phyloP scores from a whole-genome alignment of 1,284 basidiomycete genomes.

The Coniophora puteana region DNA sequence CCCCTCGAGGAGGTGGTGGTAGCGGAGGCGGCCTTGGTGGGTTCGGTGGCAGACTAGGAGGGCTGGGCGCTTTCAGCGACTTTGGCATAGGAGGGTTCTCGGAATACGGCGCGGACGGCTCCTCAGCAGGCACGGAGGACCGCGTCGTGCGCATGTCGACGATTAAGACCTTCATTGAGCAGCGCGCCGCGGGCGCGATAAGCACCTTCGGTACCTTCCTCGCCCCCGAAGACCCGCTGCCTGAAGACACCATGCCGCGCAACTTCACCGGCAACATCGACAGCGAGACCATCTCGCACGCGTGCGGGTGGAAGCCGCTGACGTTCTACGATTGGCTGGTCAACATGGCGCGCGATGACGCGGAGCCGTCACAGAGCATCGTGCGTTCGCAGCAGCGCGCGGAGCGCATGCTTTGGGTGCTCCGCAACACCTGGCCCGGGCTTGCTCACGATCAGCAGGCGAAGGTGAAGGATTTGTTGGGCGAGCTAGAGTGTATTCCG shows the following conservation, averaged over 20 bases:
- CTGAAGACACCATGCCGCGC: conserved; percentile 35
- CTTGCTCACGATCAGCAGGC: conserved; percentile 52
- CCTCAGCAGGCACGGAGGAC: too few relatives aligned
- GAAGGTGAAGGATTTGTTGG: conserved; percentile 54
- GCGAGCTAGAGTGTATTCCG: conserved; percentile 74
- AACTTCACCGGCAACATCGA: conserved; percentile 59
- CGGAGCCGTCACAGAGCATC: conserved; percentile 59
- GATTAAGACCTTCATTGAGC: too few relatives aligned
- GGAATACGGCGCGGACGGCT: neutral
- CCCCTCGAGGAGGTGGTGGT: too few relatives aligned
- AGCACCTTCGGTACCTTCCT: too few relatives aligned
- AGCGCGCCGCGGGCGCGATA: too few relatives aligned
- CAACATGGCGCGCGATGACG: conserved; percentile 55
- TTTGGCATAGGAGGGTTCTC: neutral
- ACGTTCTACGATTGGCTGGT: conserved; percentile 74
- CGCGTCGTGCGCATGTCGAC: too few relatives aligned
- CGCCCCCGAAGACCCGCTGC: conserved; percentile 76
- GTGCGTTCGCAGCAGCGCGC: conserved; percentile 68
- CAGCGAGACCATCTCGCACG: conserved; percentile 44
- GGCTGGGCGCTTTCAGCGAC: too few relatives aligned
- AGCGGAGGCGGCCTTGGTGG: too few relatives aligned
- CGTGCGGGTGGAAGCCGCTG: conserved; percentile 80
- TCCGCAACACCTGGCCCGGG: conserved; percentile 63
- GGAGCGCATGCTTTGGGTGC: conserved; percentile 68
- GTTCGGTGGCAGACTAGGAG: too few relatives aligned